Conservation (phyloP, 1,284 basidiomycete genomes). For the Amylostereum areolatum region DNA sequence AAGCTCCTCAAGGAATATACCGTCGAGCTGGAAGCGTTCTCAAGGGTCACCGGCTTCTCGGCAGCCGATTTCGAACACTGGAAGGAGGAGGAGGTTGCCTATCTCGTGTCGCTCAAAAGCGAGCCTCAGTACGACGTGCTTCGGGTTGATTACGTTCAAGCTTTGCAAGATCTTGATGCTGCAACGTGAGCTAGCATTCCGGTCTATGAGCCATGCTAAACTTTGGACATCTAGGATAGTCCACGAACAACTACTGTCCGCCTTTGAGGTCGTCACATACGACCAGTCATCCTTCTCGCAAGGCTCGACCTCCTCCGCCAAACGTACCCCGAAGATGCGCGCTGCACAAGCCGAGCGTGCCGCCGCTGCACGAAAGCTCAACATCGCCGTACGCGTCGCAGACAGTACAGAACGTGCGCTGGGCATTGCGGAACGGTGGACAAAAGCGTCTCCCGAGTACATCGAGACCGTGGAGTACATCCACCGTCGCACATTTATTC, state of each 20-base stretch:
- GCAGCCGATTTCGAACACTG: slow-evolving; percentile 7
- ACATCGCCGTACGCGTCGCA: slow-evolving; percentile 8
- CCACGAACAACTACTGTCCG: not conserved
- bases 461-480: slow-evolving; percentile 10
- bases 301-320: not conserved
- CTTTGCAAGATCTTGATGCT: not conserved
- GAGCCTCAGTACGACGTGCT: not conserved
- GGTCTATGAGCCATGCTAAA: too few relatives aligned
- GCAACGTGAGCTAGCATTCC: too few relatives aligned
- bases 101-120: not conserved
- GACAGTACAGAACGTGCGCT: slow-evolving; percentile 16
- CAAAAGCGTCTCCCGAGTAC: slow-evolving; percentile 11
- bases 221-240: not conserved
- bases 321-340: slow-evolving; percentile 3
- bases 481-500: slow-evolving; percentile 14
- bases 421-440: slow-evolving; percentile 17
- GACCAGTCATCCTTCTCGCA: not conserved
- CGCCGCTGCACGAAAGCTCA: slow-evolving; percentile 4
- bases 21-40: slow-evolving; percentile 4
- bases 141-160: not conserved
- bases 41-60: slow-evolving; percentile 5
- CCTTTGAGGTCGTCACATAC: not conserved
- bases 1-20: slow-evolving; percentile 14
- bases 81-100: not conserved
- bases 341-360: slow-evolving; percentile 10